phyloP scores from a whole-genome alignment of 371 early-diverging fungal genomes.

The Amoeboradix gromovi region DNA sequence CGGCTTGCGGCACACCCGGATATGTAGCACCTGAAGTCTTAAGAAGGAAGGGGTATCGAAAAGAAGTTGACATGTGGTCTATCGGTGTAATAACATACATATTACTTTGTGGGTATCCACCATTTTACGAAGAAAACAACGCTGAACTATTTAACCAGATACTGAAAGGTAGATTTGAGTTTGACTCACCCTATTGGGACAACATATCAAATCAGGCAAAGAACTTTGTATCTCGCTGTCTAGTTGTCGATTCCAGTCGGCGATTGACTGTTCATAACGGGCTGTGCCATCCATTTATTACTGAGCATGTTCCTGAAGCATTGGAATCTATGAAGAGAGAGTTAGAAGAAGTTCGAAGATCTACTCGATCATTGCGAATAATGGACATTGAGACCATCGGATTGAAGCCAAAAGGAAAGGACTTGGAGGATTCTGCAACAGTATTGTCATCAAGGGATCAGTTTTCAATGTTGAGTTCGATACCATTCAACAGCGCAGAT shows the following conservation, averaged over 20 bases:
- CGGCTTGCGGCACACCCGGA: slow-evolving; percentile 84
- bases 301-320: background rate
- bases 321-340: background rate
- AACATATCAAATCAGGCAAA: slow-evolving; percentile 43
- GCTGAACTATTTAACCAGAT: slow-evolving; percentile 25
- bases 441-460: background rate
- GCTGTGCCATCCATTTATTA: background rate
- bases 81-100: slow-evolving; percentile 92
- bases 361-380: background rate
- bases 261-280: background rate
- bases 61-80: slow-evolving; percentile 88
- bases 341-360: background rate
- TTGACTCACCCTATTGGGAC: slow-evolving; percentile 55
- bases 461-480: background rate
- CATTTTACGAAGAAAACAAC: slow-evolving; percentile 45
- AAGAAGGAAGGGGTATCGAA: slow-evolving; percentile 34
- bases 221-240: slow-evolving; percentile 38
- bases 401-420: background rate
- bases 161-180: slow-evolving; percentile 37
- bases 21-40: slow-evolving; percentile 88
- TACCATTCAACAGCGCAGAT: background rate
- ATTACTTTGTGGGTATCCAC: slow-evolving; percentile 75
- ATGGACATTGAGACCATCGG: background rate
- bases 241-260: slow-evolving; percentile 13
- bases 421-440: background rate